Conservation (phyloP, 2,329 filamentous ascomycete species). For the Cladosporium sp. region DNA sequence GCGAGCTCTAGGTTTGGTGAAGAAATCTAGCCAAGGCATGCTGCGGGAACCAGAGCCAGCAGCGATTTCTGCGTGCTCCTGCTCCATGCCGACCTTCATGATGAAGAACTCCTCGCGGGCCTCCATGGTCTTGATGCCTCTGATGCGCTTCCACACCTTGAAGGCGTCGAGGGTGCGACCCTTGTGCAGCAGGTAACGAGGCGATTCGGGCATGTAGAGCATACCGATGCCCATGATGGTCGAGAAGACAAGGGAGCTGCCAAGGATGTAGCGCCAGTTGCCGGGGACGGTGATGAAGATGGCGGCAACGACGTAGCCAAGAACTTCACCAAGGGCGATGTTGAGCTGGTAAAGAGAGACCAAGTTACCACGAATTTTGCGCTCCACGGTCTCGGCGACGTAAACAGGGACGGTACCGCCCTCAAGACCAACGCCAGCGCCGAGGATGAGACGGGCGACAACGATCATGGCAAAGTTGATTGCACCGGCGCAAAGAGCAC, state of each 20-base stretch:
- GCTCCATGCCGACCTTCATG: constrained; percentile 62
- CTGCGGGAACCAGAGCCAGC: constrained; percentile 51
- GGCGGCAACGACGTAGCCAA: constrained; percentile 68
- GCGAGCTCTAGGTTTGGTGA: constrained; percentile 65
- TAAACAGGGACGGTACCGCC: constrained; percentile 72
- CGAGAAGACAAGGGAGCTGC: constrained; percentile 67
- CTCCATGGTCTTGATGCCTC: constrained; percentile 54
- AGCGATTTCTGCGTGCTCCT: constrained; percentile 48
- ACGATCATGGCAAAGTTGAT: constrained; percentile 70
- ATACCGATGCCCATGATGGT: constrained; percentile 57
- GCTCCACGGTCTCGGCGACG: constrained; percentile 68
- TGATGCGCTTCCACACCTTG: constrained; percentile 69
- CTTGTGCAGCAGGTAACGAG: constrained; percentile 68
- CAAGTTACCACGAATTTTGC: constrained; percentile 64
- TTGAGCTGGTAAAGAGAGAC: constrained; percentile 73
- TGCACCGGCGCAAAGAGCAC: constrained; percentile 62
- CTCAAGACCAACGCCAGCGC: constrained; percentile 67
- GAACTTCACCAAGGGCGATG: constrained; percentile 69
- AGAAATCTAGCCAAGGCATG: constrained; percentile 70
- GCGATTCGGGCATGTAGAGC: constrained; percentile 67
- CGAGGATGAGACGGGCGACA: constrained; percentile 63
- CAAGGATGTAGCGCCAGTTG: constrained; percentile 71
- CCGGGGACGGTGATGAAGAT: constrained; percentile 67
- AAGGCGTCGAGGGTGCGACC: constrained; percentile 56
- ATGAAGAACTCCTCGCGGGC: constrained; percentile 66